phyloP scores from a whole-genome alignment of 2,329 filamentous ascomycete species.

The Xenosphaeropsis pyriputrescens region DNA sequence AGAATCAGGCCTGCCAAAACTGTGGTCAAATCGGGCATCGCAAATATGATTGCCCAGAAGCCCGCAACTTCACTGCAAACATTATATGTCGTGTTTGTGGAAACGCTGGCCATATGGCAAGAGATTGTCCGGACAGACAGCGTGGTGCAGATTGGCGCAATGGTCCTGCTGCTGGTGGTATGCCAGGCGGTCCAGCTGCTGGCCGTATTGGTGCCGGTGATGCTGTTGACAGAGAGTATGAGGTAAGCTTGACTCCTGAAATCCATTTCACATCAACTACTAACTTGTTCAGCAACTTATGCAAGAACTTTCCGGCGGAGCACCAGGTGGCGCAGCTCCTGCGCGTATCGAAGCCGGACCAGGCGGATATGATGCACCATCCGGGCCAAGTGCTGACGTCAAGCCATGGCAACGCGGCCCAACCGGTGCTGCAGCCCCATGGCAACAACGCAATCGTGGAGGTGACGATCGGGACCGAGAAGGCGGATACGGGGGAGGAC shows the following conservation, averaged over 20 bases:
- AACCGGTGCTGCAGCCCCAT: constrained; percentile 72
- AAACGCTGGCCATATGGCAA: constrained; percentile 95
- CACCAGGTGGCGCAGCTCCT: constrained; percentile 43
- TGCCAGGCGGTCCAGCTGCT: constrained; percentile 33
- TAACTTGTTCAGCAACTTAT: constrained; percentile 65
- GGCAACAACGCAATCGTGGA: constrained; percentile 33
- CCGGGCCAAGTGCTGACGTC: constrained; percentile 34
- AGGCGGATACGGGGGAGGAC: constrained; percentile 22
- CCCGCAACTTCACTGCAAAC: constrained; percentile 96
- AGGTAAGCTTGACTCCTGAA: constrained; percentile 42
- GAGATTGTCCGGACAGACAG: constrained; percentile 86
- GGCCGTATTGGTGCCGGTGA: constrained; percentile 61
- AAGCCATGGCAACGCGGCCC: constrained; percentile 86
- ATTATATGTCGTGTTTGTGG: constrained; percentile 98
- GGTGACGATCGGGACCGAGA: constrained; percentile 16
- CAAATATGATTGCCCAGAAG: constrained; percentile 97
- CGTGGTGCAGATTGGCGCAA: constrained; percentile 86
- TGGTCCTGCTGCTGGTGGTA: constrained; percentile 34
- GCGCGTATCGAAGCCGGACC: constrained; percentile 81
- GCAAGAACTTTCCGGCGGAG: constrained; percentile 82
- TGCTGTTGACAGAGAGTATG: constrained; percentile 85
- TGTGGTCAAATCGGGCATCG: constrained; percentile 97
- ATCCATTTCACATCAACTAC: constrained; percentile 1
- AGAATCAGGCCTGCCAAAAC: constrained; percentile 99
- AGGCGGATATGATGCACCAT: constrained; percentile 38